Evolutionary conservation across 192 early-diverging fungal species (phyloP), one percentile per base, ranked within the genome.

Genomic region (Blastocladiella britannica): DNA sequence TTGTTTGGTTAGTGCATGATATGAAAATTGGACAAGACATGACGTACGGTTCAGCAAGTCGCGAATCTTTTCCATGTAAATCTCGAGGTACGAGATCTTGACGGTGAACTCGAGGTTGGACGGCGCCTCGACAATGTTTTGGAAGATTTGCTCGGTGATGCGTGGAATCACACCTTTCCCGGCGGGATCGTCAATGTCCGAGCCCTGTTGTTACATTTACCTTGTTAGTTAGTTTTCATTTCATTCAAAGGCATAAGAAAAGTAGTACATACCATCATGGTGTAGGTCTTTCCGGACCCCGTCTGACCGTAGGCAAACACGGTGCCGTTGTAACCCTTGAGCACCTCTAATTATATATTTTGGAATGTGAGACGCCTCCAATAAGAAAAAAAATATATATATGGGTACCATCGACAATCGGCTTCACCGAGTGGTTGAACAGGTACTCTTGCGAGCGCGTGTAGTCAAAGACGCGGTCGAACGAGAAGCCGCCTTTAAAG

Each of bases 291-390:
- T 67, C 96, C 96, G 28, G 81, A 83, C 59, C 96, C 96, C 7
- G 93, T 96, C 68, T 99, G 96, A 64, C 96, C 96, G 67, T 99
- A 99, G 29, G 93, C 93, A 65, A 99, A 99, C 25, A 99, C 93
- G 6, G 93, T 97, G 52, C 92, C 91, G 70, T 99, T 96, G 74
- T 97, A 99, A 58, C 96, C 93, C 52, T 80, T 79, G 77, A 91
- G 88, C 52, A 90, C 80, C 67, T 93, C 90, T 91, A 71, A n/a
- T n/a, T n/a, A n/a, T n/a, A n/a, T n/a, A n/a, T n/a, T n/a, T n/a
- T n/a, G n/a, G n/a, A n/a, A n/a, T n/a, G n/a, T n/a, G n/a, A n/a
- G n/a, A n/a, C n/a, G n/a, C n/a, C n/a, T n/a, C n/a, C n/a, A n/a
- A n/a, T n/a, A n/a, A n/a, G n/a, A n/a, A n/a, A n/a, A n/a, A n/a